These are phyloP conservation scores for Furcasterigmium furcatum DNA, from an alignment of 2,329 filamentous ascomycete species.

Conservation along the genomic window DNA sequence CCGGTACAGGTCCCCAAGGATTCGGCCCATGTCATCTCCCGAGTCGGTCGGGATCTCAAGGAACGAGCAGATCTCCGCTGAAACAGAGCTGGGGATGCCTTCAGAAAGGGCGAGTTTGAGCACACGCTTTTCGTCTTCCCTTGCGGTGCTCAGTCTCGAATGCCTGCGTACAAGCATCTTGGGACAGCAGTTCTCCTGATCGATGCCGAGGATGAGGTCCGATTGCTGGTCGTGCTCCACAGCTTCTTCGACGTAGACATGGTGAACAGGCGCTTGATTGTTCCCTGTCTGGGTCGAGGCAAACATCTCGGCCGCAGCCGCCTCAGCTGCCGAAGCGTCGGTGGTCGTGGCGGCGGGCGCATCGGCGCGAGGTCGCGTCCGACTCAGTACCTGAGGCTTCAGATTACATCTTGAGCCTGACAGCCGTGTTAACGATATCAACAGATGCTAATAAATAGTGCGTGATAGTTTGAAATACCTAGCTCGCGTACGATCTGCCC, in stretches of 20 bases:
- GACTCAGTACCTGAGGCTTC: constrained; percentile 21
- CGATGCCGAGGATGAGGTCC: constrained; percentile 38
- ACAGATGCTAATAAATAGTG: no score
- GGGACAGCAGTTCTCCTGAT: constrained; percentile 35
- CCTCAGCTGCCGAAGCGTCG: constrained; percentile 10
- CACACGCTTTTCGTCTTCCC: no score
- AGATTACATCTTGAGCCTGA: constrained; percentile 19
- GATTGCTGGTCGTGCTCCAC: constrained; percentile 26
- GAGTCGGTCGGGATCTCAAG: no score
- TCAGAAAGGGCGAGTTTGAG: no score
- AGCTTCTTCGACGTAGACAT: constrained; percentile 31
- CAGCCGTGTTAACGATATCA: no score
- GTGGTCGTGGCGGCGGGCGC: constrained; percentile 2
- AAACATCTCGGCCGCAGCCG: constrained; percentile 17
- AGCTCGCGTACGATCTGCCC: constrained; percentile 15
- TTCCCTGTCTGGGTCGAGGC: constrained; percentile 8
- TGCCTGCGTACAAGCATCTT: constrained; percentile 29
- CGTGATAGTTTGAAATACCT: constrained; percentile 15
- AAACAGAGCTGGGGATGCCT: no score
- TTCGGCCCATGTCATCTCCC: no score
- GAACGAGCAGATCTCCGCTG: no score
- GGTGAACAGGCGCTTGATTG: constrained; percentile 15
- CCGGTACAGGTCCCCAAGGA: no score
- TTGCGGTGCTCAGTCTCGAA: constrained; percentile 10
- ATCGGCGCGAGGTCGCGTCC: no score